Evolutionary conservation across 2,329 filamentous ascomycete genomes (phyloP), one percentile per base, ranked within the genome.

Genomic region (Huntiella moniliformis): DNA sequence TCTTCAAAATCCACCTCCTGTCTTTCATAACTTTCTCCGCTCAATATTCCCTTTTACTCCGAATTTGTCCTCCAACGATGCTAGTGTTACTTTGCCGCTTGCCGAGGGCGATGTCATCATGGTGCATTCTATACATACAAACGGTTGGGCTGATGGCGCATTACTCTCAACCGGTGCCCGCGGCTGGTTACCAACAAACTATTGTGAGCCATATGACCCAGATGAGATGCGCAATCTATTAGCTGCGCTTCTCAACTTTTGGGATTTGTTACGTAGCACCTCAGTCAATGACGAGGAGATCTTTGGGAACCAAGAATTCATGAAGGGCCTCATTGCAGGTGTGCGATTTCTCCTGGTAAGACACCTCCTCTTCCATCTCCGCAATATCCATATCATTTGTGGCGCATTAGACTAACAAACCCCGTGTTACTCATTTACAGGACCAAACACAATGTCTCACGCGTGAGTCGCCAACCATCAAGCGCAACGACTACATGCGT

Each of bases 131-230:
- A 83, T 96, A 53, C 91, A 98, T 61, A 91, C 85, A 50, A 98
- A 96, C 64, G 91, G 91, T 54, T 98, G 91, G 91, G 91, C 91
- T 31, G 91, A 98, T 60, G 91, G 91, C 44, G 98, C 91, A 1
- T 67, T 95, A 36, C 65, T 98, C 51, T 73, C 80, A 17, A 84
- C 86, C 2, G 88, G 88, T 18, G 81, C 82, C 43, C 74, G 91
- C 54, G 91, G 91, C 51, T 98, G 91, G 91, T 67, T 98, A 50
- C 91, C 91, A 2, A 98, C 91, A 6, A 98, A 98, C 61, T 98
- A 96, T 60, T 98, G 91, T 66, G 87, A 95, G 58, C 73, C 84
- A 7, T 98, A 95, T 59, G 84, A 95, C 53, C 85, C 88, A 39
- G 75, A 85, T 16, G 78, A 86, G 52, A 87, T 96, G 70, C 75